Evolutionary conservation across 129 eudicot genomes (phyloP).

Genomic region (Ambrosia artemisiifolia): DNA sequence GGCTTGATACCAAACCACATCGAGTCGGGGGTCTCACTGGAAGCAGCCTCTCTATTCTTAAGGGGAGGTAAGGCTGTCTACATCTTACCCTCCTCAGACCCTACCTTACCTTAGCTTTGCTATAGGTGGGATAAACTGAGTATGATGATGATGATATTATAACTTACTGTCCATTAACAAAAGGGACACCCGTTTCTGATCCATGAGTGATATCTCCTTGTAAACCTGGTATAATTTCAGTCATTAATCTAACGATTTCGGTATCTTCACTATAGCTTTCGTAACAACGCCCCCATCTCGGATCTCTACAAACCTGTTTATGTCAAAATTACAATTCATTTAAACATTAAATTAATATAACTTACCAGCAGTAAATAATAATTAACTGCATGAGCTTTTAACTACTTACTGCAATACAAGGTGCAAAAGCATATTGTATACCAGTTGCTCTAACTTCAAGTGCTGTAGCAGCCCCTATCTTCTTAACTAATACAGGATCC

Average conservation of each 20-base stretch:
- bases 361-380: too few relatives aligned
- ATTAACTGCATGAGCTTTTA: not conserved
- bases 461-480: slow-evolving; percentile 85
- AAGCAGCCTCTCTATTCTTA: too few relatives aligned
- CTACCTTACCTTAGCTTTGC: too few relatives aligned
- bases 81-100: too few relatives aligned
- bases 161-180: slow-evolving; percentile 28
- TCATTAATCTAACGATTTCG: slow-evolving; percentile 39
- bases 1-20: too few relatives aligned
- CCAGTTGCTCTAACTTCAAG: slow-evolving; percentile 85
- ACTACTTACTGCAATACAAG: slow-evolving; percentile 66
- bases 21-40: too few relatives aligned
- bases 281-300: slow-evolving; percentile 55
- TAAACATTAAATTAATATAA: not conserved
- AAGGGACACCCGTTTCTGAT: slow-evolving; percentile 27
- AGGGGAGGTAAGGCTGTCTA: too few relatives aligned
- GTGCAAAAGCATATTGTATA: slow-evolving; percentile 67
- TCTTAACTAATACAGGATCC: slow-evolving; percentile 67
- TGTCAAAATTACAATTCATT: not conserved
- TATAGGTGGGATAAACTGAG: too few relatives aligned
- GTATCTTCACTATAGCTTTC: slow-evolving; percentile 53
- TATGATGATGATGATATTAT: too few relatives aligned
- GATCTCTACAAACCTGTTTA: slow-evolving; percentile 52
- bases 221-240: slow-evolving; percentile 36
- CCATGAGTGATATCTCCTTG: slow-evolving; percentile 31